phyloP scores from a whole-genome alignment of 805 yeast genomes.

The Starmerella ratchasimensis region DNA sequence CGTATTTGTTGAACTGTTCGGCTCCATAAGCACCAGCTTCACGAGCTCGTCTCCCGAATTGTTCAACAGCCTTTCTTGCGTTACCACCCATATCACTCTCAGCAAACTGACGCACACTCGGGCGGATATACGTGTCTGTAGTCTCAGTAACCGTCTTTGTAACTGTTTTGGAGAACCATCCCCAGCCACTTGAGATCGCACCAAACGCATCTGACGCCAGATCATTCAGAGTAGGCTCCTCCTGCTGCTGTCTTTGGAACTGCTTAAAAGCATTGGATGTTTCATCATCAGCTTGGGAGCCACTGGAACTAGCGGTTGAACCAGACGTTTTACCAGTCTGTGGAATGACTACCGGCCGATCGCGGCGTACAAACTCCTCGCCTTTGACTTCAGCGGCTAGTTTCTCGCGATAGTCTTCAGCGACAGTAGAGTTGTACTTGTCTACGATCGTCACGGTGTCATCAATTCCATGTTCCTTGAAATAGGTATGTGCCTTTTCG shows the following conservation, averaged over 20 bases:
- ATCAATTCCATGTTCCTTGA: slow-evolving; percentile 60
- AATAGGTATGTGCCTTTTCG: slow-evolving; percentile 53
- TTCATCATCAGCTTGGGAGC: not conserved
- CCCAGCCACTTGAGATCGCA: slow-evolving; percentile 89
- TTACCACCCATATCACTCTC: slow-evolving; percentile 68
- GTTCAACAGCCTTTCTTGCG: slow-evolving; percentile 87
- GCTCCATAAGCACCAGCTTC: slow-evolving; percentile 71
- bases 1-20: slow-evolving; percentile 48
- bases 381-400: slow-evolving; percentile 67
- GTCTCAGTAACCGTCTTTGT: slow-evolving; percentile 75
- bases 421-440: slow-evolving; percentile 80
- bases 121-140: slow-evolving; percentile 77
- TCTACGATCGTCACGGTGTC: slow-evolving; percentile 45
- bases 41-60: slow-evolving; percentile 87
- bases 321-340: slow-evolving; percentile 8
- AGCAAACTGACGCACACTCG: slow-evolving; percentile 69
- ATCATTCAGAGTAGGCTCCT: slow-evolving; percentile 29
- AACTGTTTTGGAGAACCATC: slow-evolving; percentile 74
- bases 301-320: not conserved
- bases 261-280: slow-evolving; percentile 9
- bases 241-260: slow-evolving; percentile 10
- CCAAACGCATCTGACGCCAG: slow-evolving; percentile 67
- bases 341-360: slow-evolving; percentile 23
- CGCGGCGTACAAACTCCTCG: slow-evolving; percentile 46
- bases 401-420: slow-evolving; percentile 84